Evolutionary conservation across 257 asterid genomes (phyloP).

Genomic region (Nemophila menziesii): DNA sequence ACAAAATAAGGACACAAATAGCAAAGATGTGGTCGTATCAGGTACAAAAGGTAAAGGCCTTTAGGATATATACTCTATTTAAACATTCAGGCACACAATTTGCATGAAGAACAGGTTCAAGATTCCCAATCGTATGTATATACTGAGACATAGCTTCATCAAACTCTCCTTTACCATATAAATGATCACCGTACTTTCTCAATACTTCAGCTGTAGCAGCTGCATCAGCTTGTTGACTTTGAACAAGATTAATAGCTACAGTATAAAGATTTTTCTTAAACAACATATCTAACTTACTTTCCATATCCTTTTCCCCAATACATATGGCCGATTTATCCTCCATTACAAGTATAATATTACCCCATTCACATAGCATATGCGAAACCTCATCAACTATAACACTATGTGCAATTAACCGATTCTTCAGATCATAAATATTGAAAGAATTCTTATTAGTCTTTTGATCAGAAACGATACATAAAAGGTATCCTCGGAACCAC

Average conservation of each 20-base stretch:
- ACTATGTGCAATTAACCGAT: constrained; percentile 78
- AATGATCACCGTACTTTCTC: constrained; percentile 89
- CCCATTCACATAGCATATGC: constrained; percentile 98
- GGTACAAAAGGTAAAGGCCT: too few species aligned
- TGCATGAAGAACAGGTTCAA: too few species aligned
- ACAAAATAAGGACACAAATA: too few species aligned
- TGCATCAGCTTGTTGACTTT: constrained; percentile 95
- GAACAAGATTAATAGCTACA: constrained; percentile 87
- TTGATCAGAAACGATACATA: constrained; percentile 78
- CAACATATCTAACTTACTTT: constrained; percentile 93
- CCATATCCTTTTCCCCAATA: constrained; percentile 96
- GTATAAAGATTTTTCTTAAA: constrained; percentile 90
- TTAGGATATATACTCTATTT: too few species aligned
- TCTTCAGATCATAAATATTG: constrained; percentile 81
- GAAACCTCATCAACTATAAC: constrained; percentile 64
- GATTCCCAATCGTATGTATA: constrained; percentile 77
- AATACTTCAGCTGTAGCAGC: constrained; percentile 93
- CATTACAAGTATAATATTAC: constrained; percentile 74
- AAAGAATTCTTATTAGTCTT: constrained; percentile 63
- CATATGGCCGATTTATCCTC: constrained; percentile 68
- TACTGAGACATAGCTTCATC: constrained; percentile 96
- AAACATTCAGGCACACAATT: too few species aligned
- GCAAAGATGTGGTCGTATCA: too few species aligned
- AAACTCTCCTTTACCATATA: constrained; percentile 68
- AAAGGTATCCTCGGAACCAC: constrained; percentile 90